Base-by-base conservation (phyloP, 345 rosid genomes). In the Tarenaya hassleriana region DNA sequence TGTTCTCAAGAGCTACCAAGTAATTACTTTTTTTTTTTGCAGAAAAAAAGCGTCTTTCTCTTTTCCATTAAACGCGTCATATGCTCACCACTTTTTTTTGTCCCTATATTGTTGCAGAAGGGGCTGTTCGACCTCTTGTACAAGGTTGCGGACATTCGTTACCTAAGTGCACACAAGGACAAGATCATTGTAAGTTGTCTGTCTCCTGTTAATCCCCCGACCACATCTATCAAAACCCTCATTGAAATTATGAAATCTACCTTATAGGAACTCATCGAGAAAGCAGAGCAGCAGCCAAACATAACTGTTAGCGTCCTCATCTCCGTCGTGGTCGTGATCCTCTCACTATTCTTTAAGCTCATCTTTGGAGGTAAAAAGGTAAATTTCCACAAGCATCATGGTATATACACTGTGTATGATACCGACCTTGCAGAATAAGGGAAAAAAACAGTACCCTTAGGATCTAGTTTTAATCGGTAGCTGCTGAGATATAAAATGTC, bases 341-440 rank as follows among this genome's bases (percentile, higher is more conserved):
- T 80, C 13, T 68, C 79, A 0, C 34, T 78, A 35, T 56, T 84
- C 32, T 3, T 73, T 45, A 84, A 65, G 74, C 47, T 81, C n/a
- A n/a, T 78, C 47, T 79, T 84, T 14, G 87, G 96, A 27, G 96
- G 94, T 31, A 86, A 83, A 77, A 86, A 83, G 78, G 74, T 65
- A 64, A 14, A 17, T 4, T 44, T 0, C 5, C 41, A 37, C 4
- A 10, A 8, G 8, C 15, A 13, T 37, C 8, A 2, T 24, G 29
- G 29, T 31, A 20, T 39, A 10, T 4, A 5, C 29, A 24, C 2
- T 24, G 29, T 5, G 29, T 24, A 24, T 24, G 29, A 24, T 24
- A 5, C 29, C n/a, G 5, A 24, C 29, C 29, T 24, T 5, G 29
- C 29, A 24, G 2, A 2, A 2, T 24, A 2, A 24, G 2, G 5